A percentile compares a stretch with the other conserved stretches of the same genome.
Evolutionary conservation across 306 rosid genomes (phyloP).

Genomic region (apple (Malus domestica)): DNA sequence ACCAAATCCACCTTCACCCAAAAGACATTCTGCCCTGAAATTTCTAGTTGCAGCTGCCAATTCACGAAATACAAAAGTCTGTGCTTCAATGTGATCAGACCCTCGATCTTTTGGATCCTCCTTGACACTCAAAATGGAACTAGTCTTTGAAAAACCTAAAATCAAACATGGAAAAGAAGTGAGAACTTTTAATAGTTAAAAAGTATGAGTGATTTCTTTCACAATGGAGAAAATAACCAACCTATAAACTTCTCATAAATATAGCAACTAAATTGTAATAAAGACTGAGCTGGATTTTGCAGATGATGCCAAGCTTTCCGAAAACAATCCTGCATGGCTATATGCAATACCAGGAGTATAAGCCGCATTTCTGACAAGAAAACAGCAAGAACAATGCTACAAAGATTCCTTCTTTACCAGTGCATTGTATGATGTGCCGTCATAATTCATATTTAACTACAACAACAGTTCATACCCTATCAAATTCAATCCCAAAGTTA

Average conservation of each 20-base stretch:
- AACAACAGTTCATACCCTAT: not conserved
- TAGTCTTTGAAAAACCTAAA: conserved; percentile 49
- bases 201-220: not conserved
- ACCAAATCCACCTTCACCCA: conserved; percentile 96
- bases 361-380: not conserved
- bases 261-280: not conserved
- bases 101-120: conserved; percentile 52
- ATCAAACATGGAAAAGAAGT: conserved; percentile 5
- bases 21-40: conserved; percentile 67
- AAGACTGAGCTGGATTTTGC: not conserved
- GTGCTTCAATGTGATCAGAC: conserved; percentile 71
- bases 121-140: conserved; percentile 38
- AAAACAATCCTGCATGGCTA: not conserved
- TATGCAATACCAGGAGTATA: not conserved
- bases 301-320: not conserved
- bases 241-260: not conserved
- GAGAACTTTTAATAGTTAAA: not conserved
- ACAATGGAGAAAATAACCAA: not conserved
- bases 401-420: not conserved
- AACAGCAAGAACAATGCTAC: not conserved
- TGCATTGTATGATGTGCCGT: not conserved
- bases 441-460: not conserved
- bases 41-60: conserved; percentile 88
- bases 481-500: not conserved
- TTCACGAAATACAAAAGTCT: conserved; percentile 78